phyloP scores from a whole-genome alignment of 208 protist species.

The Angomonas deanei region DNA sequence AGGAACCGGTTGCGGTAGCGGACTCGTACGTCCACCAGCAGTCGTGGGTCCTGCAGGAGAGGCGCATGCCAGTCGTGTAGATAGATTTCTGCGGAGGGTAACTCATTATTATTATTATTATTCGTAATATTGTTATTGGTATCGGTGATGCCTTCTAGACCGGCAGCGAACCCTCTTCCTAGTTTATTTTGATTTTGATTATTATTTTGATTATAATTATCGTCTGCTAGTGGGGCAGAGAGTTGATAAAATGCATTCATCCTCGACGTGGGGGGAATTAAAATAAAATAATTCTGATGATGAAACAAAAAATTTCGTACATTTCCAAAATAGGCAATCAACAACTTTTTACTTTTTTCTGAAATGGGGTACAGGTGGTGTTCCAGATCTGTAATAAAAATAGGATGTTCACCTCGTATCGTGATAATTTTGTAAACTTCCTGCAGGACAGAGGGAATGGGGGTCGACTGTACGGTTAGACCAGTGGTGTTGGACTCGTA shows the following conservation, averaged over 20 bases:
- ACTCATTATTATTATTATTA: too few species aligned
- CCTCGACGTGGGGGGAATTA: neutral
- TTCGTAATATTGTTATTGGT: too few species aligned
- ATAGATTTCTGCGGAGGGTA: too few species aligned
- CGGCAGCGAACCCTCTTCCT: too few species aligned
- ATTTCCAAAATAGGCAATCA: neutral
- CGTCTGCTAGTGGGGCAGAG: too few species aligned
- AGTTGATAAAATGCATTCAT: neutral
- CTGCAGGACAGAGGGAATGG: neutral
- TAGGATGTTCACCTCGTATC: neutral
- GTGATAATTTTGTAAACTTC: neutral
- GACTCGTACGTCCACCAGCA: neutral
- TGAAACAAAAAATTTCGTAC: neutral
- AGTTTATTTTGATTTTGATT: too few species aligned
- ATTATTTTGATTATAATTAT: too few species aligned
- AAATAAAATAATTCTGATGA: neutral
- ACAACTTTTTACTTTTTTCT: neutral
- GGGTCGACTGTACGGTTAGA: neutral
- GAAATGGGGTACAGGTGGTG: neutral
- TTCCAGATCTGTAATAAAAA: too few species aligned
- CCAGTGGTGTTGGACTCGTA: neutral
- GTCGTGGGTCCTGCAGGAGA: too few species aligned
- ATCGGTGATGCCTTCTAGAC: too few species aligned
- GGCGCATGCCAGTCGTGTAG: too few species aligned
- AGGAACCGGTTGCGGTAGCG: neutral